Evolutionary conservation across 495 filamentous ascomycete species (phyloP).

Genomic region (Corynascus novoguineensis): DNA sequence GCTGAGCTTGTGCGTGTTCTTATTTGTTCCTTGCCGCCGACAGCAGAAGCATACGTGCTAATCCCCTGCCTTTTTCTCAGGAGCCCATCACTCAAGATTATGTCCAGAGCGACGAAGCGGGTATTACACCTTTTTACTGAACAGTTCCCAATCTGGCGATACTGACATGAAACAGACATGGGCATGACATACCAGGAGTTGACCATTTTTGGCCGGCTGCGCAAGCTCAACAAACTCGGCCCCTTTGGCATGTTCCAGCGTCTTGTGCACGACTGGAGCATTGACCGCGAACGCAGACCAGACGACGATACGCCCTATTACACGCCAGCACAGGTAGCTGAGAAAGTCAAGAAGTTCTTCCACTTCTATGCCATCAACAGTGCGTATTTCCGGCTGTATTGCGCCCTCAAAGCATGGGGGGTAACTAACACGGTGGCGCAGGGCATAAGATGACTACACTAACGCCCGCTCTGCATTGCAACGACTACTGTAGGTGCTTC

Average conservation of each 20-base stretch:
- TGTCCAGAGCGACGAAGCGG: constrained; percentile 63
- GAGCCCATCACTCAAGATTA: constrained; percentile 69
- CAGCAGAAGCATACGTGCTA: no score
- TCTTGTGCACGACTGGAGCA: constrained; percentile 65
- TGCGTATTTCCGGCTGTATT: not conserved
- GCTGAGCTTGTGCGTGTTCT: constrained; percentile 55
- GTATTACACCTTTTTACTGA: constrained; percentile 35
- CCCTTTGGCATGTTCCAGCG: constrained; percentile 66
- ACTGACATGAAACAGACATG: constrained; percentile 9
- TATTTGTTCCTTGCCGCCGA: not conserved
- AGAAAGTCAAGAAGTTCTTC: constrained; percentile 67
- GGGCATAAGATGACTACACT: constrained; percentile 64
- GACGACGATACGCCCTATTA: constrained; percentile 32
- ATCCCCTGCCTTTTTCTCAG: not conserved
- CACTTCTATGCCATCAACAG: constrained; percentile 51
- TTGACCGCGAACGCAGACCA: constrained; percentile 30
- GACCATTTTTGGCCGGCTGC: constrained; percentile 40
- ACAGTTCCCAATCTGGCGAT: constrained; percentile 27
- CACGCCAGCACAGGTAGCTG: constrained; percentile 37
- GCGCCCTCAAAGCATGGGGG: not conserved
- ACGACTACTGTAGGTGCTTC: constrained; percentile 30
- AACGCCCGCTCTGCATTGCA: constrained; percentile 48
- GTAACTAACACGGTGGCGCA: constrained; percentile 7
- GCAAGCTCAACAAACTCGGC: constrained; percentile 68
- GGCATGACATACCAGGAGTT: constrained; percentile 52